Conservation (phyloP, 805 yeast species). For the Saturnispora sanitii region DNA sequence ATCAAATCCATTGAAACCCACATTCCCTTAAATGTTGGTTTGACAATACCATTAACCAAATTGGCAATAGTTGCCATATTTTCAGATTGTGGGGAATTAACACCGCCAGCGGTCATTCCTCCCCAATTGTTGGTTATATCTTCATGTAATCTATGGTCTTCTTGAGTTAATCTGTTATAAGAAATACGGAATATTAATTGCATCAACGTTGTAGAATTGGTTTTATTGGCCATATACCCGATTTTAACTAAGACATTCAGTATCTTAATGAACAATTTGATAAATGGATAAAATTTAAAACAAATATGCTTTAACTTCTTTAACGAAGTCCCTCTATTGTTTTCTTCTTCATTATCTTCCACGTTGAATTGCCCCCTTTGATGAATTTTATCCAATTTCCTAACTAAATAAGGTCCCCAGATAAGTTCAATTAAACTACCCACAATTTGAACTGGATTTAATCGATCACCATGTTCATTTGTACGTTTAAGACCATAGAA, state of each 20-base stretch:
- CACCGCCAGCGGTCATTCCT: background rate
- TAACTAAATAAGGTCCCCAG: conserved; percentile 57
- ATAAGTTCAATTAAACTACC: conserved; percentile 51
- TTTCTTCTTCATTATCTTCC: too few relatives aligned
- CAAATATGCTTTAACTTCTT: conserved; percentile 24
- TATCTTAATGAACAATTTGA: conserved; percentile 37
- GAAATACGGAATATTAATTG: conserved; percentile 54
- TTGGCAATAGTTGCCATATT: conserved; percentile 7
- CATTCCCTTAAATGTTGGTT: conserved; percentile 21
- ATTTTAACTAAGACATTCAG: conserved; percentile 50
- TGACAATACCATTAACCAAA: conserved; percentile 1
- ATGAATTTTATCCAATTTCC: conserved; percentile 54
- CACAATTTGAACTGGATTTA: conserved; percentile 43
- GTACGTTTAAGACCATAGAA: conserved; percentile 70
- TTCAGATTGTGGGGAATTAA: background rate
- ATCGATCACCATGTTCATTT: conserved; percentile 26
- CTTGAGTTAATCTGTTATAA: conserved; percentile 52
- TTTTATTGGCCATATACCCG: conserved; percentile 54
- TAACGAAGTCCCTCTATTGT: too few relatives aligned
- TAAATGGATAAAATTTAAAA: conserved; percentile 51
- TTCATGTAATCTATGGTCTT: conserved; percentile 36
- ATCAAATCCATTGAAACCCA: conserved; percentile 31
- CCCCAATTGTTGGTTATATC: conserved; percentile 17
- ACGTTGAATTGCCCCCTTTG: too few relatives aligned
- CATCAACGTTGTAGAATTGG: conserved; percentile 52